Conservation (phyloP, 1,284 basidiomycete species). For the Ganoderma boninense region DNA sequence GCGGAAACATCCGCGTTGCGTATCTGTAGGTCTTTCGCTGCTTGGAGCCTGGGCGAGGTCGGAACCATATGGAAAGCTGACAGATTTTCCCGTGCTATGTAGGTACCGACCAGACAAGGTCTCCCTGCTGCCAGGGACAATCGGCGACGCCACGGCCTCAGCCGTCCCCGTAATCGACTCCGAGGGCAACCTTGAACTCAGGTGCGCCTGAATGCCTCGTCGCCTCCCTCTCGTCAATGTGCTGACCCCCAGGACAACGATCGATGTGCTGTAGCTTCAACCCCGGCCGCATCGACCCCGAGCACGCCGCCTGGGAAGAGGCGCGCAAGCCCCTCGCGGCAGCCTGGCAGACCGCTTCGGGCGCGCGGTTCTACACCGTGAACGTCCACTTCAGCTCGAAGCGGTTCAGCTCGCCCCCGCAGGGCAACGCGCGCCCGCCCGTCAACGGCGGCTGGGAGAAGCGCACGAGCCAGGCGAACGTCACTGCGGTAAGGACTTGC, state of each 20-base stretch:
- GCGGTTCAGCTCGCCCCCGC: slow-evolving; percentile 59
- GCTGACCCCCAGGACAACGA: neutral
- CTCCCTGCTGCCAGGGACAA: slow-evolving; percentile 35
- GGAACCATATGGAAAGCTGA: neutral
- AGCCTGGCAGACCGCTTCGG: slow-evolving; percentile 58
- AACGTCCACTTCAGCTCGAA: slow-evolving; percentile 72
- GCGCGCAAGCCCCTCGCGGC: slow-evolving; percentile 72
- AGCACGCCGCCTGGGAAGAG: slow-evolving; percentile 61
- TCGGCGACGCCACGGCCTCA: slow-evolving; percentile 38
- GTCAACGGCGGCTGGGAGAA: slow-evolving; percentile 61
- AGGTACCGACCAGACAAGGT: slow-evolving; percentile 41
- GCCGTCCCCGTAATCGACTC: slow-evolving; percentile 30
- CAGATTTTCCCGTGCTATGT: neutral
- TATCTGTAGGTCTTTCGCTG: slow-evolving; percentile 50
- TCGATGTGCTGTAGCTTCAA: slow-evolving; percentile 58
- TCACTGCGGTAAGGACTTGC: slow-evolving; percentile 49
- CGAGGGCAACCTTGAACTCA: slow-evolving; percentile 31
- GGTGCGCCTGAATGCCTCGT: slow-evolving; percentile 4
- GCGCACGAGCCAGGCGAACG: slow-evolving; percentile 59
- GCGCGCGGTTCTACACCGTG: slow-evolving; percentile 62
- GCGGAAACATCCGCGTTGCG: slow-evolving; percentile 71
- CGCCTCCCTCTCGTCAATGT: neutral
- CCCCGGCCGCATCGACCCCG: slow-evolving; percentile 70
- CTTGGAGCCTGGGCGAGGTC: slow-evolving; percentile 6
- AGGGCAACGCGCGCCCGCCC: slow-evolving; percentile 66